A percentile compares a stretch with the other conserved stretches of the same genome.
Conservation (phyloP, 768 basidiomycete genomes). For the Suillus occidentalis region DNA sequence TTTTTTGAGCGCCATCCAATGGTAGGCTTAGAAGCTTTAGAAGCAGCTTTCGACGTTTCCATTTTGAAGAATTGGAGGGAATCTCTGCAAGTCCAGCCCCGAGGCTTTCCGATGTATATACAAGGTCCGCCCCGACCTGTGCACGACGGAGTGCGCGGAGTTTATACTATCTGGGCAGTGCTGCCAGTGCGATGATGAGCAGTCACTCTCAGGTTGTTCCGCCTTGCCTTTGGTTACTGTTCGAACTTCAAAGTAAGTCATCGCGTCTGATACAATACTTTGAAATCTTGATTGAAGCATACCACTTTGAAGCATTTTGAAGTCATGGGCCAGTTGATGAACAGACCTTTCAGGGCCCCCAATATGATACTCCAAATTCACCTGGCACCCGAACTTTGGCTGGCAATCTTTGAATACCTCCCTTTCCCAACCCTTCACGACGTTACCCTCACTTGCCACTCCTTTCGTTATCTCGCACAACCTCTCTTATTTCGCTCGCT, state of each 20-base stretch:
- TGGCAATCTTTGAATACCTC: conserved; percentile 2
- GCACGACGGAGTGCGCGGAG: too few relatives aligned
- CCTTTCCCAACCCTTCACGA: not conserved
- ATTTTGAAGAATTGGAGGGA: too few relatives aligned
- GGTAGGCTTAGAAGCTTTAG: too few relatives aligned
- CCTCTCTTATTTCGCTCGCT: conserved; percentile 9
- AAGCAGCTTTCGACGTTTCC: too few relatives aligned
- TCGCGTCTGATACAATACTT: not conserved
- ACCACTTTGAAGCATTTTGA: too few relatives aligned
- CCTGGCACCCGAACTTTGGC: conserved; percentile 8
- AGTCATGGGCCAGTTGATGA: conserved; percentile 1
- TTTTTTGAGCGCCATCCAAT: too few relatives aligned
- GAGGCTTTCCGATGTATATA: too few relatives aligned
- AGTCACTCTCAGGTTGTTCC: not conserved
- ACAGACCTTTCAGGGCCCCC: not conserved
- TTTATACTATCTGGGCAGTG: too few relatives aligned
- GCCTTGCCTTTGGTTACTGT: not conserved
- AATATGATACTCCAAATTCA: not conserved
- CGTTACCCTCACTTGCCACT: conserved; percentile 7
- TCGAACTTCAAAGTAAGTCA: not conserved
- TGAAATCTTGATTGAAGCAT: not conserved
- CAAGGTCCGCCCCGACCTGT: too few relatives aligned
- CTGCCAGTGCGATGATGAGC: not conserved
- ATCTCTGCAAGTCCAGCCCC: too few relatives aligned
- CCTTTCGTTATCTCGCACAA: conserved; percentile 8